Evolutionary conservation across 192 early-diverging fungal genomes (phyloP).

Genomic region (Backusella luteola): DNA sequence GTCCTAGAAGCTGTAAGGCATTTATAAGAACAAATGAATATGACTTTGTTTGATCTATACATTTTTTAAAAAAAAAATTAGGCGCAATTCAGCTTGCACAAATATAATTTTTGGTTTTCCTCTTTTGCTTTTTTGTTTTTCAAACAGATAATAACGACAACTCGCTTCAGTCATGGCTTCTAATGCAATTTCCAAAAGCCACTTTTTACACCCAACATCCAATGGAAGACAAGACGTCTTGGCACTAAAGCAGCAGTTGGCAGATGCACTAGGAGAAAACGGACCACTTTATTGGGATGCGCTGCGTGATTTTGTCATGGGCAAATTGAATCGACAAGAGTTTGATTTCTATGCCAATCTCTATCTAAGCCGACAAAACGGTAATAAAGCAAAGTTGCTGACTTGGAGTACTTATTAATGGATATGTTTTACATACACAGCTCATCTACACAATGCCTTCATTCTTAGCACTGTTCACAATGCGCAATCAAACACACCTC

Average conservation of each 20-base stretch:
- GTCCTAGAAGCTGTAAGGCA: no score
- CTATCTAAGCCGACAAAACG: slow-evolving; percentile 52
- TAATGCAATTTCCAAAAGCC: background rate
- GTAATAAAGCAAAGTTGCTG: slow-evolving; percentile 22
- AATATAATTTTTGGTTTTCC: no score
- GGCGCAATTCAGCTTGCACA: no score
- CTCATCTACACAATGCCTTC: slow-evolving; percentile 70
- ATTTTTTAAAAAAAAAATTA: background rate
- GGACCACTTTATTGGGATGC: slow-evolving; percentile 75
- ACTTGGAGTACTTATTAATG: background rate
- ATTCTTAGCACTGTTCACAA: slow-evolving; percentile 79
- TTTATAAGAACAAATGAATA: no score
- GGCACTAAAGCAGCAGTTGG: slow-evolving; percentile 66
- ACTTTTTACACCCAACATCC: slow-evolving; percentile 32
- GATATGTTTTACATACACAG: slow-evolving; percentile 10
- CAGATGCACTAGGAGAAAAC: slow-evolving; percentile 72
- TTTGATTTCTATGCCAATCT: slow-evolving; percentile 79
- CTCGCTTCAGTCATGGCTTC: background rate
- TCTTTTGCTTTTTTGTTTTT: background rate
- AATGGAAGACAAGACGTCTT: slow-evolving; percentile 52
- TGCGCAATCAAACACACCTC: slow-evolving; percentile 64
- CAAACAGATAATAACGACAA: background rate
- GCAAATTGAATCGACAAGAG: slow-evolving; percentile 73
- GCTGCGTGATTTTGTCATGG: slow-evolving; percentile 70
- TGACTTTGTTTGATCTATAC: no score